Evolutionary conservation across 139 green algal genomes (phyloP).

Genomic region (Closterium sp.): DNA sequence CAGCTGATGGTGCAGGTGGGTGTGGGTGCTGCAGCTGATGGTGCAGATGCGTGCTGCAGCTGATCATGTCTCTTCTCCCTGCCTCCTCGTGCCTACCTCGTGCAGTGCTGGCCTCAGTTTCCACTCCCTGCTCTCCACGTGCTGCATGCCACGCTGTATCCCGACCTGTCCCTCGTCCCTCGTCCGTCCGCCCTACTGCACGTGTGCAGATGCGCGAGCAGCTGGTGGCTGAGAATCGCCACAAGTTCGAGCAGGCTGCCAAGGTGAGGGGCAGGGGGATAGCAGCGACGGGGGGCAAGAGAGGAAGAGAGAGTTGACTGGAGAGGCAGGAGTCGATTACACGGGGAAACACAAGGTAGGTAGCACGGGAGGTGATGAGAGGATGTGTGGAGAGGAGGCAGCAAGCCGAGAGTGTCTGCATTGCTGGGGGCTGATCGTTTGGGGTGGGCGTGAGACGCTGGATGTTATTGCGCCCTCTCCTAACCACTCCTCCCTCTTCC

Average conservation of each 20-base stretch:
- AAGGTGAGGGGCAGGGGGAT: not conserved
- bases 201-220: constrained; percentile 43
- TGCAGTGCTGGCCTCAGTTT: too few species aligned
- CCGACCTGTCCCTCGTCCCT: not conserved
- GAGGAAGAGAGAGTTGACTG: too few species aligned
- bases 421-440: not conserved
- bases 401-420: too few species aligned
- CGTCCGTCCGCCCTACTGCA: not conserved
- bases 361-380: too few species aligned
- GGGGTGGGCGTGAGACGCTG: not conserved
- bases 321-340: too few species aligned
- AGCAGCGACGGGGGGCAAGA: not conserved
- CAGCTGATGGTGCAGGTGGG: constrained; percentile 54
- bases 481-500: not conserved
- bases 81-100: too few species aligned
- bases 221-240: constrained; percentile 50
- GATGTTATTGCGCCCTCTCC: not conserved
- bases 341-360: too few species aligned
- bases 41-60: constrained; percentile 4
- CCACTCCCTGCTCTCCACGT: not conserved
- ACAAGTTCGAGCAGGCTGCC: constrained; percentile 46
- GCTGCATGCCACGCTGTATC: not conserved
- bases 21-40: not conserved
- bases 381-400: too few species aligned
- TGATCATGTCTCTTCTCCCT: constrained; percentile 2